Evolutionary conservation across 352 stramenopile species (phyloP).

Genomic region (Phytophthora nicotianae): DNA sequence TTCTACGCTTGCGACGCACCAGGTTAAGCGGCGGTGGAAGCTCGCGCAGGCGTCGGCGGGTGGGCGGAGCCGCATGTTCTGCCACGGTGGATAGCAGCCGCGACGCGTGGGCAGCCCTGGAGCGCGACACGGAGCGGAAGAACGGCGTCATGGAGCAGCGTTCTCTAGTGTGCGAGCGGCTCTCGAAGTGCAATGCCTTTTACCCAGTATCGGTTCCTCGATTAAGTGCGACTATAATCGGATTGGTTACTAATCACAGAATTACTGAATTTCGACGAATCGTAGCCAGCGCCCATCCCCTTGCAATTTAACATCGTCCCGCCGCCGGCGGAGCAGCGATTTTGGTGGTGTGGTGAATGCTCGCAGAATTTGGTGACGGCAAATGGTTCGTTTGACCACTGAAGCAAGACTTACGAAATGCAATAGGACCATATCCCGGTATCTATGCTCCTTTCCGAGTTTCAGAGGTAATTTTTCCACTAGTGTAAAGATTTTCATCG

Average conservation of each 20-base stretch:
- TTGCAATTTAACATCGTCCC: slow-evolving; percentile 24
- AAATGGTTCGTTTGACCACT: too few relatives aligned
- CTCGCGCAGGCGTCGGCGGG: slow-evolving; percentile 65
- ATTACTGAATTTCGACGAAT: slow-evolving; percentile 23
- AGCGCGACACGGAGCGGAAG: slow-evolving; percentile 33
- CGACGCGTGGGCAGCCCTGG: slow-evolving; percentile 8
- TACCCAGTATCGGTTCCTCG: slow-evolving; percentile 4
- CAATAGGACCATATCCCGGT: too few relatives aligned
- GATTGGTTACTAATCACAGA: slow-evolving; percentile 10
- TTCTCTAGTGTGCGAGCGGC: slow-evolving; percentile 13
- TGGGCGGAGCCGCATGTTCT: slow-evolving; percentile 41
- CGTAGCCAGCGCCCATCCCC: slow-evolving; percentile 14
- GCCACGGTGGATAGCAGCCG: slow-evolving; percentile 49
- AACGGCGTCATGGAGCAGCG: slow-evolving; percentile 37
- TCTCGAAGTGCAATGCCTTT: slow-evolving; percentile 22
- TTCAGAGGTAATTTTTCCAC: too few relatives aligned
- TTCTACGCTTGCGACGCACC: slow-evolving; percentile 36
- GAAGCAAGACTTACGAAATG: too few relatives aligned
- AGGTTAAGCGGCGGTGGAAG: slow-evolving; percentile 79
- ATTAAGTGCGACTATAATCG: slow-evolving; percentile 12
- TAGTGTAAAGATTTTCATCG: too few relatives aligned
- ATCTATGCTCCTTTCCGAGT: too few relatives aligned
- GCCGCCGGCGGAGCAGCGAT: too few relatives aligned
- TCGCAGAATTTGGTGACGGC: too few relatives aligned
- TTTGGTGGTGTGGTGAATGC: too few relatives aligned